Base-by-base conservation (phyloP, 2,329 filamentous ascomycete species). In the Fusarium sp. region DNA sequence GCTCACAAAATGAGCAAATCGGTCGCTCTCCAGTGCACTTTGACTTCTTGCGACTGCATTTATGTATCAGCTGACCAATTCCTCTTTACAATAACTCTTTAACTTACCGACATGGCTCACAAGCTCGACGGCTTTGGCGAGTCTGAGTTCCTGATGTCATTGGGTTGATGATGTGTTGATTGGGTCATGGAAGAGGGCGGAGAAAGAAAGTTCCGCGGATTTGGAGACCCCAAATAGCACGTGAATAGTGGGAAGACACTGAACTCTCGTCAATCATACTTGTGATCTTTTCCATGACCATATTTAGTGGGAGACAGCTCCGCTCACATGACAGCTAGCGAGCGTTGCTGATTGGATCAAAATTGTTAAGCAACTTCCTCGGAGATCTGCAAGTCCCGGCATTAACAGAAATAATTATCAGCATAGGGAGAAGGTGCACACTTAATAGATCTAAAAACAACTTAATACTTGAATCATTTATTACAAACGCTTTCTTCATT, bases 11-110 rank as follows among this genome's bases (percentile, higher is more conserved):
- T 6, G 62, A 68, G n/a, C 65, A 68, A 17, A 67, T 38, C 0
- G 65, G 65, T 36, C 65, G 52, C 11, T 68, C 65, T 10, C 62
- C 52, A 4, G 65, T 68, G 7, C 65, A 68, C 15, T 68, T 68
- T 5, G 65, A 68, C 18, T 68, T 68, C 7, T 68, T 68, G 9
- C 52, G 62, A 18, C 65, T 67, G 1, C 1, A 6, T 11, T 12
- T 3, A 50, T 3, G 4, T 5, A 10, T 28, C 9, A 14, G 42
- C 18, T 14, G 6, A 8, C 26, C 14, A 10, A 5, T 9, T 15
- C 20, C 9, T 32, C 26, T 14, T 32, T 8, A 11, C 6, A 18
- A 13, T 10, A 9, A 3, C 8, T 11, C 17, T 30, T 30, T 10
- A 7, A 32, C 62, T 34, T 24, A 61, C 62, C 65, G 62, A n/a